Conservation (phyloP, 192 early-diverging fungal genomes). For the Gamsiella multidivaricata region DNA sequence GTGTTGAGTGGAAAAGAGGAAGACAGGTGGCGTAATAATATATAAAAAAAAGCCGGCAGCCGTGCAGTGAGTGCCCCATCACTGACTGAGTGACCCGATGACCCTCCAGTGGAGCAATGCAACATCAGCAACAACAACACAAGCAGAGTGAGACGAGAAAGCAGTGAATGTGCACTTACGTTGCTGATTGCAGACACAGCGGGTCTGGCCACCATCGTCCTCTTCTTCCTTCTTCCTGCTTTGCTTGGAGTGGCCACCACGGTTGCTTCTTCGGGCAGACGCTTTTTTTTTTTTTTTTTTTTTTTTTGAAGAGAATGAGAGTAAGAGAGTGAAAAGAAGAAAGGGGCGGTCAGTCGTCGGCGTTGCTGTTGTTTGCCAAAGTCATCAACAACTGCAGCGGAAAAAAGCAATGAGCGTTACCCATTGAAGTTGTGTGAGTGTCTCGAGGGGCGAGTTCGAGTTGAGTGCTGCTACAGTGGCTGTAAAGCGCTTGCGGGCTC, state of each 20-base stretch:
- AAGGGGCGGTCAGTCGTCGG: not conserved
- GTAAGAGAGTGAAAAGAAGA: not conserved
- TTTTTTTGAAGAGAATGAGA: not conserved
- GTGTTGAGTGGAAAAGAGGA: no score
- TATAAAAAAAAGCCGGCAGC: no score
- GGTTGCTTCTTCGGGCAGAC: slow-evolving; percentile 46
- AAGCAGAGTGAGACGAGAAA: not conserved
- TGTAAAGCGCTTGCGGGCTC: not conserved
- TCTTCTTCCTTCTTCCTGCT: slow-evolving; percentile 51
- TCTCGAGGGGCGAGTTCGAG: no score
- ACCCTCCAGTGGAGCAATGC: not conserved
- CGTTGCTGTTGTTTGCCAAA: no score
- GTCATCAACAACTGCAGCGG: no score
- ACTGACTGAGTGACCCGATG: no score
- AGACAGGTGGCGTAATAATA: no score
- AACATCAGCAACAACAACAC: not conserved
- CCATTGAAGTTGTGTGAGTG: no score
- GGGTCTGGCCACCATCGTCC: slow-evolving; percentile 60
- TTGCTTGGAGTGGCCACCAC: slow-evolving; percentile 35
- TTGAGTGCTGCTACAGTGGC: not conserved
- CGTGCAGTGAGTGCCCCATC: no score
- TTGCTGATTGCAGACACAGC: slow-evolving; percentile 63
- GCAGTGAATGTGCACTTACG: slow-evolving; percentile 49
- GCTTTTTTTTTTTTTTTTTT: slow-evolving; percentile 22
- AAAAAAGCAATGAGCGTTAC: no score